Evolutionary conservation across 495 filamentous ascomycete species (phyloP).

Genomic region (Hypoxylon perforatum): DNA sequence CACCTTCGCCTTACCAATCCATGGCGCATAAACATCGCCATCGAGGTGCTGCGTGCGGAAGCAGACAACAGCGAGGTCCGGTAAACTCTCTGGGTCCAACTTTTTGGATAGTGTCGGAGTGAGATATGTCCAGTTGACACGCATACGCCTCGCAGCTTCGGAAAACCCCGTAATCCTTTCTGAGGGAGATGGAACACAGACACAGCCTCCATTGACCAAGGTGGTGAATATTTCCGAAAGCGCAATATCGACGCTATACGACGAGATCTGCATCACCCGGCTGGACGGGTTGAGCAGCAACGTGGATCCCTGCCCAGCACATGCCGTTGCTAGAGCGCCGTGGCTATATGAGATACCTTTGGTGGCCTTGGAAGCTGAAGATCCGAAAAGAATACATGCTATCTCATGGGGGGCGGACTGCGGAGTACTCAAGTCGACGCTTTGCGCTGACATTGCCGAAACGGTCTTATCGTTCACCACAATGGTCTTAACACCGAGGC

Average conservation of each 20-base stretch:
- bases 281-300: conserved; percentile 61
- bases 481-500: conserved; percentile 50
- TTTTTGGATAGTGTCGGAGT: conserved; percentile 59
- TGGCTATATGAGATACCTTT: conserved; percentile 59
- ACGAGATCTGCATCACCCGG: conserved; percentile 73
- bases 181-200: conserved; percentile 59
- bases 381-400: conserved; percentile 57
- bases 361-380: conserved; percentile 45
- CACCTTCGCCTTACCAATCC: conserved; percentile 57
- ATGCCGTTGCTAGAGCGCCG: conserved; percentile 54
- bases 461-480: conserved; percentile 47
- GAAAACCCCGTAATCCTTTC: conserved; percentile 53
- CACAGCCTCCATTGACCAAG: conserved; percentile 63
- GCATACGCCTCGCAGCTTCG: conserved; percentile 56
- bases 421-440: conserved; percentile 33
- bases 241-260: conserved; percentile 75
- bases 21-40: conserved; percentile 53
- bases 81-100: conserved; percentile 49
- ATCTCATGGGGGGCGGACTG: conserved; percentile 48
- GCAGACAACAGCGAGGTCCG: conserved; percentile 55
- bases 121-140: conserved; percentile 61
- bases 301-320: conserved; percentile 60
- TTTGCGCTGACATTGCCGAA: conserved; percentile 50
- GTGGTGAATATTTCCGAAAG: conserved; percentile 74
- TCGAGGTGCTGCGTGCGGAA: conserved; percentile 58